Evolutionary conservation across 164 flowering plant species (phyloP).

Genomic region (Taxillus chinensis): DNA sequence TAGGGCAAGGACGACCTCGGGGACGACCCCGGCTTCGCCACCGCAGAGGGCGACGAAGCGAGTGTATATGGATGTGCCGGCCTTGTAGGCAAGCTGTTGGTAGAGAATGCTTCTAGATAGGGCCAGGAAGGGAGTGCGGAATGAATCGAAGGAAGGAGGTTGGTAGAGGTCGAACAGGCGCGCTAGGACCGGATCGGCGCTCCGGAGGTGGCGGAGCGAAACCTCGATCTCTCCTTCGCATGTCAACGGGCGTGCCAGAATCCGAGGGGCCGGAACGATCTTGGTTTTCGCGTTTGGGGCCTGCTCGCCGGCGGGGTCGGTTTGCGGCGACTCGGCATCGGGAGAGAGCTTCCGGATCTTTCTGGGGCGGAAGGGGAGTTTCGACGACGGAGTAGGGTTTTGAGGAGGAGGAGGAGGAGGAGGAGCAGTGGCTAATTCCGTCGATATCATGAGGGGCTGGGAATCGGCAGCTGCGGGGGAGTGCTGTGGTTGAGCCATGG

Average conservation of each 20-base stretch:
- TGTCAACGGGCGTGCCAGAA: slow-evolving; percentile 29
- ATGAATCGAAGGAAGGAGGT: slow-evolving; percentile 61
- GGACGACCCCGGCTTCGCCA: slow-evolving; percentile 58
- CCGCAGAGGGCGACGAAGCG: slow-evolving; percentile 83
- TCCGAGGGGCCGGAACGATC: slow-evolving; percentile 4
- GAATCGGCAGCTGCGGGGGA: too few species aligned
- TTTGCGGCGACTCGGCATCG: slow-evolving; percentile 12
- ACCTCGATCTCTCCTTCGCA: slow-evolving; percentile 49
- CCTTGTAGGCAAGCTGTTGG: slow-evolving; percentile 91
- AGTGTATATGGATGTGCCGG: slow-evolving; percentile 77
- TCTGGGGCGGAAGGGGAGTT: slow-evolving; percentile 71
- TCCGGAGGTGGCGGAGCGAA: slow-evolving; percentile 59
- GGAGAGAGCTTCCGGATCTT: slow-evolving; percentile 65
- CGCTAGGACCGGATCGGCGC: slow-evolving; percentile 53
- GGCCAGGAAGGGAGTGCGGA: slow-evolving; percentile 69
- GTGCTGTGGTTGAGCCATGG: not conserved
- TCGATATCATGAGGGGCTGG: too few species aligned
- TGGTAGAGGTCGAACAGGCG: slow-evolving; percentile 52
- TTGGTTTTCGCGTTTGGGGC: slow-evolving; percentile 10
- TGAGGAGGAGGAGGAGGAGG: slow-evolving; percentile 18
- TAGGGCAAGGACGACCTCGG: slow-evolving; percentile 54
- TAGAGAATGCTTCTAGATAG: slow-evolving; percentile 74
- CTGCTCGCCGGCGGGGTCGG: not conserved
- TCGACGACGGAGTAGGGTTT: slow-evolving; percentile 32
- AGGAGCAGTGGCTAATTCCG: too few species aligned